A percentile compares a stretch with the other conserved stretches of the same genome.
Conservation (phyloP, 2,329 filamentous ascomycete genomes). For the Beauveria australis region DNA sequence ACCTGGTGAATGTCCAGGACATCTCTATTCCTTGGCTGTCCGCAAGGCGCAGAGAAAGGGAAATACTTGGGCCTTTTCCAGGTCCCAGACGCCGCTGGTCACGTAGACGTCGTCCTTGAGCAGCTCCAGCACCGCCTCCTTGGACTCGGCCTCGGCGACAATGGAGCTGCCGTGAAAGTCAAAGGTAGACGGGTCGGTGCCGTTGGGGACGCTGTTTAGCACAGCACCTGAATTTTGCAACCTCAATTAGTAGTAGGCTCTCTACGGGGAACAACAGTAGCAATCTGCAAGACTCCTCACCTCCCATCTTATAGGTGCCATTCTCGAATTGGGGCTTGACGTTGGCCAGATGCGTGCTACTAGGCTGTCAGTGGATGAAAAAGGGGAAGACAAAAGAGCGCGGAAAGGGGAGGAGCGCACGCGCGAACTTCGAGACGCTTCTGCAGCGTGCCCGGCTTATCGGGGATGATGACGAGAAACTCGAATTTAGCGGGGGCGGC, state of each 20-base stretch:
- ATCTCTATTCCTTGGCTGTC: conserved; percentile 17
- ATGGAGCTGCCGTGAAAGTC: conserved; percentile 70
- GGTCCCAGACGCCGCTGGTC: conserved; percentile 69
- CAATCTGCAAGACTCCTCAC: conserved; percentile 26
- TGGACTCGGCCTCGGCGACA: conserved; percentile 56
- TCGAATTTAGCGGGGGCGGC: conserved; percentile 38
- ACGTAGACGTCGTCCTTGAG: conserved; percentile 68
- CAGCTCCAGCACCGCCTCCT: conserved; percentile 59
- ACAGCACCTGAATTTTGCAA: conserved; percentile 48
- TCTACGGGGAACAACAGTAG: neutral
- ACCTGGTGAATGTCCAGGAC: neutral
- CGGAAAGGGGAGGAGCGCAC: conserved; percentile 24
- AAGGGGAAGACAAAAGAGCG: neutral
- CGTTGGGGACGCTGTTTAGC: conserved; percentile 56
- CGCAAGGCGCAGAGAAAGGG: conserved; percentile 39
- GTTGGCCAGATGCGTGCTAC: conserved; percentile 45
- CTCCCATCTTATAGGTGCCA: conserved; percentile 57
- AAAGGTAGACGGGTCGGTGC: conserved; percentile 47
- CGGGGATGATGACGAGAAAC: conserved; percentile 62
- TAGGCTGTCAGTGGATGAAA: neutral
- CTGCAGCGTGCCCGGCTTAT: conserved; percentile 50
- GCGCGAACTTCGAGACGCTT: conserved; percentile 55
- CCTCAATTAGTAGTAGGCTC: neutral
- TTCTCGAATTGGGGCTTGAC: conserved; percentile 43
- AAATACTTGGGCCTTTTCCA: conserved; percentile 53